These are phyloP conservation scores for Ophiostoma populinum DNA, from an alignment of 2,329 filamentous ascomycete species.

Conservation along the genomic window DNA sequence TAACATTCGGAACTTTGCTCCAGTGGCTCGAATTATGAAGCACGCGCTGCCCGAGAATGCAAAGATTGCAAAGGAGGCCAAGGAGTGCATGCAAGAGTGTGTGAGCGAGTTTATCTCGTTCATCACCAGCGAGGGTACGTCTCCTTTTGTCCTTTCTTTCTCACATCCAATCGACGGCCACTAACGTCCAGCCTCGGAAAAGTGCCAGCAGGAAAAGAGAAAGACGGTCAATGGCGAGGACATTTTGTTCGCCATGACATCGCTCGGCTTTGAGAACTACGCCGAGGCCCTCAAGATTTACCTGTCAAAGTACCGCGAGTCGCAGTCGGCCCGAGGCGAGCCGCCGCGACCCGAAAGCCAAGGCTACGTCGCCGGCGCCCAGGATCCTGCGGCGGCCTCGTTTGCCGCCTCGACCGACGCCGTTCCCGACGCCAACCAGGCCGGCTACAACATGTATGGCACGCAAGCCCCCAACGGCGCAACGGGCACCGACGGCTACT, in stretches of 20 bases:
- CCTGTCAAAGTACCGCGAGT: constrained; percentile 89
- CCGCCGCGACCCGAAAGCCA: constrained; percentile 34
- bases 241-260: constrained; percentile 98
- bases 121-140: constrained; percentile 92
- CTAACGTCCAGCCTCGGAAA: constrained; percentile 69
- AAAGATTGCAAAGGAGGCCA: constrained; percentile 97
- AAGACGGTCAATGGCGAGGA: constrained; percentile 99
- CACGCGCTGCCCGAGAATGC: constrained; percentile 92
- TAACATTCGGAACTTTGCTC: constrained; percentile 86
- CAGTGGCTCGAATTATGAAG: constrained; percentile 99
- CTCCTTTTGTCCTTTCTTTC: background rate
- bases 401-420: constrained; percentile 27
- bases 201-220: constrained; percentile 97
- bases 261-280: constrained; percentile 96
- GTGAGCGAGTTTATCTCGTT: constrained; percentile 99
- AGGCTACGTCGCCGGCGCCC: constrained; percentile 28
- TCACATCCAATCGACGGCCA: background rate
- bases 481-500: constrained; percentile 34
- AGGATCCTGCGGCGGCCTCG: constrained; percentile 22
- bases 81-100: constrained; percentile 99
- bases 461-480: constrained; percentile 42
- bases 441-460: constrained; percentile 33
- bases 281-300: constrained; percentile 97
- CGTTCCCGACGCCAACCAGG: constrained; percentile 25
- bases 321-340: constrained; percentile 58